Evolutionary conservation across 257 asterid genomes (phyloP).

Genomic region (Solanum piurae): DNA sequence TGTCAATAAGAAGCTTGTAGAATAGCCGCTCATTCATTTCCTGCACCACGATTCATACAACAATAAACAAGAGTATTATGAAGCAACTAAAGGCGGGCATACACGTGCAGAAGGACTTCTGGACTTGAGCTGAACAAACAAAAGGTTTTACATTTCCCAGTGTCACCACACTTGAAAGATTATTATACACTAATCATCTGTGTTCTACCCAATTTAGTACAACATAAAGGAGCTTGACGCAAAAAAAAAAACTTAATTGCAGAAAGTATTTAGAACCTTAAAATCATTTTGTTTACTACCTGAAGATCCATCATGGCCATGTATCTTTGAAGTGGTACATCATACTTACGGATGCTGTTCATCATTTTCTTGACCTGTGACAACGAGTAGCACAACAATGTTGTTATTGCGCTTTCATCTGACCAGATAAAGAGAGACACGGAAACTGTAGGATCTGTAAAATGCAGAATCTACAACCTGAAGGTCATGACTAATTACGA

Average conservation of each 20-base stretch:
- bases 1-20: conserved; percentile 89
- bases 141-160: not conserved
- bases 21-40: conserved; percentile 85
- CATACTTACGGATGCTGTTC: conserved; percentile 82
- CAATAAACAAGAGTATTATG: not conserved
- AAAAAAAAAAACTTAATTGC: not conserved
- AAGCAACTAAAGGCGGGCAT: not conserved
- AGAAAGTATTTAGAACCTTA: not conserved
- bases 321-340: conserved; percentile 89
- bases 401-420: not conserved
- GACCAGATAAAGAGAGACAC: not conserved
- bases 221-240: not conserved
- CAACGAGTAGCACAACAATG: not conserved
- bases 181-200: not conserved
- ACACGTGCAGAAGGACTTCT: not conserved
- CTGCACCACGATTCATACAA: conserved; percentile 21
- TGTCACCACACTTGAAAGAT: not conserved
- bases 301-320: conserved; percentile 99
- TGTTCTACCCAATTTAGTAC: not conserved
- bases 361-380: conserved; percentile 89
- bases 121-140: not conserved
- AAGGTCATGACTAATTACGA: conserved; percentile 53
- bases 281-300: conserved; percentile 27
- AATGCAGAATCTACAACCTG: conserved; percentile 41
- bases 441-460: not conserved